Evolutionary conservation across 176 grass and related monocot species (phyloP).

Genomic region (Avena insularis): DNA sequence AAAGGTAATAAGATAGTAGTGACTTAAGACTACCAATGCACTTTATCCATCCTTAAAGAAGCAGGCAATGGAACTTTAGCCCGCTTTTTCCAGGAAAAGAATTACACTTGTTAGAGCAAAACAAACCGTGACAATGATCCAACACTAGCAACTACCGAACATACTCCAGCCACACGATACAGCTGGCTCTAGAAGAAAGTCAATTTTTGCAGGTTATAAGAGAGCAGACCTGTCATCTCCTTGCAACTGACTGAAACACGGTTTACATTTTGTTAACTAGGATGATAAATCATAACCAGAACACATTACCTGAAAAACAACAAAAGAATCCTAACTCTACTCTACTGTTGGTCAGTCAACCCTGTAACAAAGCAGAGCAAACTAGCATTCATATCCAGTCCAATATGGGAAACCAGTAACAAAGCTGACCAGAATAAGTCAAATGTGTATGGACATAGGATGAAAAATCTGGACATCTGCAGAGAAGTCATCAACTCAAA

Average conservation of each 20-base stretch:
- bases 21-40: conserved; percentile 9
- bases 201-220: background rate
- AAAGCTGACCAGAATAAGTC: background rate
- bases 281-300: background rate
- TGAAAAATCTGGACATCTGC: background rate
- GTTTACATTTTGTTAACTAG: no score
- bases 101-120: background rate
- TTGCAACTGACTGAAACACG: background rate
- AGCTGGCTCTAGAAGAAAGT: background rate
- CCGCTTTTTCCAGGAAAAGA: background rate
- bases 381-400: background rate
- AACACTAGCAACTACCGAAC: background rate
- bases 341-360: background rate
- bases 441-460: background rate
- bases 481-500: background rate
- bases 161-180: background rate
- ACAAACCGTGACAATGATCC: background rate
- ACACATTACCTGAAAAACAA: background rate
- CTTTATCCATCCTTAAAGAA: background rate
- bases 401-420: background rate
- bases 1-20: background rate
- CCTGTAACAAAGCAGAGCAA: background rate
- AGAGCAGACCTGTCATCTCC: background rate
- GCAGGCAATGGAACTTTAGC: background rate
- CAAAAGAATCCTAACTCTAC: background rate